Base-by-base conservation (phyloP, 805 yeast species). In the Candida parachauliodes region DNA sequence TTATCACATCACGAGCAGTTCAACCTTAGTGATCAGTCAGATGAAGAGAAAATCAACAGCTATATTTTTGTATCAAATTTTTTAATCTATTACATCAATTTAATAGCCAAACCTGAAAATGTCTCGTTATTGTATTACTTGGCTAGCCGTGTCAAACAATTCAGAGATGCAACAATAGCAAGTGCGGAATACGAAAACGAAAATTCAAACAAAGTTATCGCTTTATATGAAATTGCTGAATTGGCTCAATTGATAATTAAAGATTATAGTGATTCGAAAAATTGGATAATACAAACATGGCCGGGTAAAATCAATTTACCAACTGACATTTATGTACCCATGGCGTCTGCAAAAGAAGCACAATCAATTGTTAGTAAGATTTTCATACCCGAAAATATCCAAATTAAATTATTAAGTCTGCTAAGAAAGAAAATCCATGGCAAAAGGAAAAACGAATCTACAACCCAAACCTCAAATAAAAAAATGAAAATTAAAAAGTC, bases 131-230 rank as follows among this genome's bases (percentile, higher is more conserved):
- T 88, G 5, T 88, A 77, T 52, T 88, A 88, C 55, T 63, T 86
- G 34, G 79, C 93, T 0, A 83, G 83, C 41, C 70, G 95, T 37
- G 73, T 87, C 14, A 88, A 87, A 53, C 94, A 86, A 55, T 83
- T 80, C 49, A 70, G 78, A 36, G 95, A 87, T 60, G 72, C 70
- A 32, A 68, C 44, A 17, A 47, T 65, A 3, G 71, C 68, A 32
- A 66, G 46, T 18, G 46, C 65, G 2, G 71, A 63, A 4, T 64
- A 60, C 4, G 54, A 50, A 0, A 57, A 38, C 36, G 45, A 47
- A 8, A 28, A 46, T 2, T 53, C 62, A 10, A 44, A 43, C n/a
- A 52, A 52, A 22, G 59, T 53, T 1, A 44, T 59, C 11, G 70
- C 72, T 22, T 59, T 88, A 25, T 88, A 86, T 51, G 57, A 78